Conservation (phyloP, 345 rosid genomes). For the Pistacia vera region DNA sequence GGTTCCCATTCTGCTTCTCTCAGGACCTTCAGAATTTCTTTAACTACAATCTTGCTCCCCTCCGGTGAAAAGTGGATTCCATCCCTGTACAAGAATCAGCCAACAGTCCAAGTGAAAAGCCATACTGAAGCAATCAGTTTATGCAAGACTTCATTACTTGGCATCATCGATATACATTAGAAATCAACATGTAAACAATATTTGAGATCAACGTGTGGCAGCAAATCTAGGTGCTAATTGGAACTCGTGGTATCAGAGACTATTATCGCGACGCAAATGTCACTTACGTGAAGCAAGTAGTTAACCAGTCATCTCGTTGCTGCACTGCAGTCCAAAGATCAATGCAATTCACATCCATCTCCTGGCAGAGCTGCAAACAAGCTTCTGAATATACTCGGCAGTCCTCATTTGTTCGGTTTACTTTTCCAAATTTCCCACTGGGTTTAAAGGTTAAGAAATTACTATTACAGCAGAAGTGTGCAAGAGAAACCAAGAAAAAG, state of each 20-base stretch:
- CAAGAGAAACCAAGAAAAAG: background rate
- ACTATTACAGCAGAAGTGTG: background rate
- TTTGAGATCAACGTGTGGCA: no score
- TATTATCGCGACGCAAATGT: no score
- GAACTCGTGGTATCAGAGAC: no score
- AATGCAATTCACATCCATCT: constrained; percentile 54
- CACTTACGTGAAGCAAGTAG: constrained; percentile 77
- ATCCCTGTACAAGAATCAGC: constrained; percentile 41
- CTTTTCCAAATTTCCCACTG: constrained; percentile 26
- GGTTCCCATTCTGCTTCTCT: constrained; percentile 79
- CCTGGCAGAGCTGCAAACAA: constrained; percentile 65
- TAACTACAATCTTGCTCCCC: constrained; percentile 65
- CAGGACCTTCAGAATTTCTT: constrained; percentile 58
- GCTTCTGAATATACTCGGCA: constrained; percentile 69
- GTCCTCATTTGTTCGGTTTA: constrained; percentile 58
- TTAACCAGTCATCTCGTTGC: constrained; percentile 60
- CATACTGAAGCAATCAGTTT: background rate
- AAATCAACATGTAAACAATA: no score
- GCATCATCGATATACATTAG: no score
- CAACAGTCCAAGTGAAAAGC: background rate
- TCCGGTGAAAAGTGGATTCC: constrained; percentile 70
- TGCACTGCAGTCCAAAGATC: constrained; percentile 77
- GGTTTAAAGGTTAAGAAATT: constrained; percentile 2
- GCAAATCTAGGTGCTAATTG: no score
- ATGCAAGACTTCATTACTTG: no score